A percentile compares a stretch with the other conserved stretches of the same genome.
Conservation (phyloP, 1,139 yeast species). For the Candida sp. region DNA sequence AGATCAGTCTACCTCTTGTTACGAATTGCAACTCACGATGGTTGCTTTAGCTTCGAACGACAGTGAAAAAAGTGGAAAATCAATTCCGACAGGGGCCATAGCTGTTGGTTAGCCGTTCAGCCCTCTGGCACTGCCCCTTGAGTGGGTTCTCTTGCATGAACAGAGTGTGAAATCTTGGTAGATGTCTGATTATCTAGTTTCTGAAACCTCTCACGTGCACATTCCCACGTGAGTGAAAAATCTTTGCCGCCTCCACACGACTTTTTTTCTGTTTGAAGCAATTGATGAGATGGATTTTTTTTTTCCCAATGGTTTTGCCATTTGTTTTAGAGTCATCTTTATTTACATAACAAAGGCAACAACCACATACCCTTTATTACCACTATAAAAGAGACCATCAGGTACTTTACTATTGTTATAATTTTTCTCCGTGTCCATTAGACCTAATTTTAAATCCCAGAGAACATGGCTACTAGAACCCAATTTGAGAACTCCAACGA, state of each 20-base stretch:
- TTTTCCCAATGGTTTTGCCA: neutral
- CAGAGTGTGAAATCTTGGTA: too few relatives aligned
- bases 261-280: neutral
- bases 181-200: too few relatives aligned
- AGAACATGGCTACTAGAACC: constrained; percentile 51
- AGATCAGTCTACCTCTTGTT: too few relatives aligned
- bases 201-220: neutral
- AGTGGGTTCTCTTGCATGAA: too few relatives aligned
- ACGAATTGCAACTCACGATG: too few relatives aligned
- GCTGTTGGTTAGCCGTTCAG: too few relatives aligned
- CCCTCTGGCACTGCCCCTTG: too few relatives aligned
- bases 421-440: neutral
- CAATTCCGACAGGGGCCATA: too few relatives aligned
- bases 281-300: constrained; percentile 3
- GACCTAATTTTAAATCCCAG: neutral
- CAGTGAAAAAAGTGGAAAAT: too few relatives aligned
- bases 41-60: too few relatives aligned
- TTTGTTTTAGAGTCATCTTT: constrained; percentile 3
- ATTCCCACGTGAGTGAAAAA: neutral
- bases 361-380: neutral
- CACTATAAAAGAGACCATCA: neutral
- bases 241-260: neutral
- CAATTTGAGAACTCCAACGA: constrained; percentile 98
- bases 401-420: neutral
- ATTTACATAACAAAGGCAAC: constrained; percentile 4